These are phyloP conservation scores for Hyaloscypha variabilis DNA, from an alignment of 495 filamentous ascomycete species.

Conservation along the genomic window DNA sequence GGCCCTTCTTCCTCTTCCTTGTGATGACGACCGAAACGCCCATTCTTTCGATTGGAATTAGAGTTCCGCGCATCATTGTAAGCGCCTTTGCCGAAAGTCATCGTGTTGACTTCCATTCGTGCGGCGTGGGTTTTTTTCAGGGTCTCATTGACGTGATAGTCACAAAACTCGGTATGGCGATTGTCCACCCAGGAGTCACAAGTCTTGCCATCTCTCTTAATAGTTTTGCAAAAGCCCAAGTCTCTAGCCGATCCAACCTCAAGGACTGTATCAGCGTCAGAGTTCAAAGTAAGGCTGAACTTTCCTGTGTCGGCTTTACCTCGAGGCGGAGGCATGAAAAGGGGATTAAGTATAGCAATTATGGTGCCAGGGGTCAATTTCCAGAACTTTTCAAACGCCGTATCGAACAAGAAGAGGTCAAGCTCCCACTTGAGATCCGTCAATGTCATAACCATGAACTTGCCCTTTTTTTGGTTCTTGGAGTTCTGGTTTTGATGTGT, in stretches of 20 bases:
- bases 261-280: slow-evolving; percentile 83
- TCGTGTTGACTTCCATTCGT: slow-evolving; percentile 81
- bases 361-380: slow-evolving; percentile 84
- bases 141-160: slow-evolving; percentile 84
- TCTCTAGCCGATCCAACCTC: slow-evolving; percentile 87
- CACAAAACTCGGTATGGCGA: slow-evolving; percentile 86
- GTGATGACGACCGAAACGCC: slow-evolving; percentile 37
- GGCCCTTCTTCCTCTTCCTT: slow-evolving; percentile 34
- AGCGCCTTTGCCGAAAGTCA: slow-evolving; percentile 49
- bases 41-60: slow-evolving; percentile 27
- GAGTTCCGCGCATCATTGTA: slow-evolving; percentile 34
- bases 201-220: slow-evolving; percentile 79
- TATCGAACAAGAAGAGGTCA: slow-evolving; percentile 89
- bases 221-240: slow-evolving; percentile 82
- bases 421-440: slow-evolving; percentile 90
- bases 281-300: slow-evolving; percentile 82
- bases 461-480: slow-evolving; percentile 44
- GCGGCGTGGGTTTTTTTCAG: slow-evolving; percentile 69
- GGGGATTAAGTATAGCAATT: slow-evolving; percentile 92
- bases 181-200: slow-evolving; percentile 87
- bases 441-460: slow-evolving; percentile 90
- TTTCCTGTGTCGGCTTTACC: slow-evolving; percentile 72
- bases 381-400: slow-evolving; percentile 89
- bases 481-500: slow-evolving; percentile 44
- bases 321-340: slow-evolving; percentile 80